phyloP scores from a whole-genome alignment of 2,329 filamentous ascomycete genomes.

The Pseudogymnoascus sp. region DNA sequence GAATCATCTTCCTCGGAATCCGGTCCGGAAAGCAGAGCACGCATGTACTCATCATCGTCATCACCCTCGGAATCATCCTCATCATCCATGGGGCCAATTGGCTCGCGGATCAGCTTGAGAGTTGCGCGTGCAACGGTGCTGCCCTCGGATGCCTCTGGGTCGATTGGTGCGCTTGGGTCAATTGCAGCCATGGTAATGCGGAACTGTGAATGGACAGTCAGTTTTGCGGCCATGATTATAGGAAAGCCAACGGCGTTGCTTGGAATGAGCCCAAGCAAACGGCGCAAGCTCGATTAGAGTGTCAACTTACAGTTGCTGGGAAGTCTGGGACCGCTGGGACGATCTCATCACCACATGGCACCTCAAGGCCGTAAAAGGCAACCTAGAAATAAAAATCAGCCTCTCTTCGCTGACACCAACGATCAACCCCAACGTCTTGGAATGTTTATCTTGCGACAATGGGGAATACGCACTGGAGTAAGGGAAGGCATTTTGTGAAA shows the following conservation, averaged over 20 bases:
- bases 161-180: constrained; percentile 72
- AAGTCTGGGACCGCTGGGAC: constrained; percentile 72
- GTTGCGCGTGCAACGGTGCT: constrained; percentile 67
- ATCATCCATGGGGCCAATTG: constrained; percentile 36
- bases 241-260: neutral
- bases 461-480: constrained; percentile 2
- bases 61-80: constrained; percentile 54
- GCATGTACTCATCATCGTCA: constrained; percentile 57
- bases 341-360: constrained; percentile 75
- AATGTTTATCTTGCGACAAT: neutral
- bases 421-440: neutral
- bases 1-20: constrained; percentile 40
- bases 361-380: constrained; percentile 85
- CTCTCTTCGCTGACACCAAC: neutral
- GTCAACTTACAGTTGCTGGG: constrained; percentile 67
- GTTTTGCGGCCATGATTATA: neutral
- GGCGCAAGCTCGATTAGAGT: neutral
- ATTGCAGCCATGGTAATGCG: constrained; percentile 98
- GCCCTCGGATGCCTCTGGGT: constrained; percentile 55
- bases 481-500: constrained; percentile 3
- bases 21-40: constrained; percentile 41
- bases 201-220: constrained; percentile 50
- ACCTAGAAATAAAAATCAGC: constrained; percentile 34
- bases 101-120: constrained; percentile 79
- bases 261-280: neutral